phyloP scores from a whole-genome alignment of 2,329 filamentous ascomycete genomes.

The Ceratocystis ficicola region DNA sequence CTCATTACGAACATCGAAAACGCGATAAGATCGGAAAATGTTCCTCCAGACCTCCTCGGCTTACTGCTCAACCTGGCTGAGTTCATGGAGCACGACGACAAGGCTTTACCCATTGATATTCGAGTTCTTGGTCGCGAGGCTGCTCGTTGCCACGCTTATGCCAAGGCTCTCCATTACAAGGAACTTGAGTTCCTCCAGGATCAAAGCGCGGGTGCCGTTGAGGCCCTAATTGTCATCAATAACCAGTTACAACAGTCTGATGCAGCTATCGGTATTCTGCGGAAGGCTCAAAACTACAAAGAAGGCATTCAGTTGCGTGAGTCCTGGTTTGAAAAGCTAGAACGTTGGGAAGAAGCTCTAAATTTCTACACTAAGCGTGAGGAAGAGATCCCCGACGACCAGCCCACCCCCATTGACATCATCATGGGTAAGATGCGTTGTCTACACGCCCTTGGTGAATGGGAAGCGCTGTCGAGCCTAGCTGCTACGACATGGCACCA shows the following conservation, averaged over 20 bases:
- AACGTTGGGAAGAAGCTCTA: slow-evolving; percentile 95
- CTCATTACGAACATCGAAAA: slow-evolving; percentile 91
- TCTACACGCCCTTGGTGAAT: slow-evolving; percentile 90
- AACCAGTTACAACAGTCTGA: slow-evolving; percentile 98
- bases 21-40: slow-evolving; percentile 87
- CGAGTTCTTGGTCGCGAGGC: slow-evolving; percentile 87
- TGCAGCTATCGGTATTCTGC: slow-evolving; percentile 91
- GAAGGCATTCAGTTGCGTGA: slow-evolving; percentile 89
- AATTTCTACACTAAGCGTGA: slow-evolving; percentile 75
- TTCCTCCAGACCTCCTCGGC: slow-evolving; percentile 88
- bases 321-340: slow-evolving; percentile 97
- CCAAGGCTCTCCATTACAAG: slow-evolving; percentile 97
- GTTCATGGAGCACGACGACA: slow-evolving; percentile 99
- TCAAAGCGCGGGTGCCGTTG: slow-evolving; percentile 87
- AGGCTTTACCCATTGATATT: slow-evolving; percentile 94
- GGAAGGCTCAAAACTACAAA: slow-evolving; percentile 88
- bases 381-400: slow-evolving; percentile 29
- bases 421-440: slow-evolving; percentile 99
- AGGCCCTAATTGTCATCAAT: slow-evolving; percentile 97
- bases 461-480: slow-evolving; percentile 80
- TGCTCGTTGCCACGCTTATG: slow-evolving; percentile 92
- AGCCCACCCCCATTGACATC: slow-evolving; percentile 66
- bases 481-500: slow-evolving; percentile 91
- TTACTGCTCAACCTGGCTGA: slow-evolving; percentile 91
- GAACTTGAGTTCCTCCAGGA: slow-evolving; percentile 97